A percentile compares a stretch with the other conserved stretches of the same genome.
These are phyloP conservation scores for Metschnikowia peoriensis DNA, from an alignment of 805 yeast genomes.

Conservation along the genomic window DNA sequence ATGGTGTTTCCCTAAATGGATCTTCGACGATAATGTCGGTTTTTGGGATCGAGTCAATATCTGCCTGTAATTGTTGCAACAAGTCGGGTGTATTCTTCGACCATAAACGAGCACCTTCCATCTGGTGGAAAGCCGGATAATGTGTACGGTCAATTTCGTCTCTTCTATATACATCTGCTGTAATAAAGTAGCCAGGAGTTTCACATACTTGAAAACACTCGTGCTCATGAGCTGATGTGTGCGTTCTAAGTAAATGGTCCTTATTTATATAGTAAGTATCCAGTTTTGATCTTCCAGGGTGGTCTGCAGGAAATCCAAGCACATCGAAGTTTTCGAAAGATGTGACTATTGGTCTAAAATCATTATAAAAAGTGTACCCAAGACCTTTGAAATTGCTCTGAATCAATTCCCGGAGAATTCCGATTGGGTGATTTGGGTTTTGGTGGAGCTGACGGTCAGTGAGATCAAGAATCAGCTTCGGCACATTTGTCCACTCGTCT, in stretches of 20 bases:
- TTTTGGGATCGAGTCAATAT: slow-evolving; percentile 63
- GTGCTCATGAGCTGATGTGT: slow-evolving; percentile 94
- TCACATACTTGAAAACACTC: slow-evolving; percentile 68
- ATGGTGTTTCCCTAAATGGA: slow-evolving; percentile 47
- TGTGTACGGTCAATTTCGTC: slow-evolving; percentile 96
- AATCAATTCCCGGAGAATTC: slow-evolving; percentile 73
- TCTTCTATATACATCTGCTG: slow-evolving; percentile 94
- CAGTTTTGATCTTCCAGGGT: slow-evolving; percentile 88
- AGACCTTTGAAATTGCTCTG: slow-evolving; percentile 62
- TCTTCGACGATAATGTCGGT: slow-evolving; percentile 78
- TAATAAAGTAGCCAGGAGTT: slow-evolving; percentile 85
- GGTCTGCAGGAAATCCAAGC: slow-evolving; percentile 86
- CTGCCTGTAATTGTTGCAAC: slow-evolving; percentile 38
- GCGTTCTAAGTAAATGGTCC: slow-evolving; percentile 75
- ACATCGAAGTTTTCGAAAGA: slow-evolving; percentile 86
- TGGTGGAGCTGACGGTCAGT: slow-evolving; percentile 74
- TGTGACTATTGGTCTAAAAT: slow-evolving; percentile 81
- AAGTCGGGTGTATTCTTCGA: slow-evolving; percentile 49
- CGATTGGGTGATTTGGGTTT: slow-evolving; percentile 80
- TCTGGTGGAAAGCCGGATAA: slow-evolving; percentile 95
- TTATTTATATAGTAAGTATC: slow-evolving; percentile 91
- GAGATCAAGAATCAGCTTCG: slow-evolving; percentile 65
- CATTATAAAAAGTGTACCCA: slow-evolving; percentile 76
- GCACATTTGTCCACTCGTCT: slow-evolving; percentile 84
- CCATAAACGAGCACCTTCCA: slow-evolving; percentile 97